Evolutionary conservation across 2,329 filamentous ascomycete genomes (phyloP).

Genomic region (Monilinia aucupariae): DNA sequence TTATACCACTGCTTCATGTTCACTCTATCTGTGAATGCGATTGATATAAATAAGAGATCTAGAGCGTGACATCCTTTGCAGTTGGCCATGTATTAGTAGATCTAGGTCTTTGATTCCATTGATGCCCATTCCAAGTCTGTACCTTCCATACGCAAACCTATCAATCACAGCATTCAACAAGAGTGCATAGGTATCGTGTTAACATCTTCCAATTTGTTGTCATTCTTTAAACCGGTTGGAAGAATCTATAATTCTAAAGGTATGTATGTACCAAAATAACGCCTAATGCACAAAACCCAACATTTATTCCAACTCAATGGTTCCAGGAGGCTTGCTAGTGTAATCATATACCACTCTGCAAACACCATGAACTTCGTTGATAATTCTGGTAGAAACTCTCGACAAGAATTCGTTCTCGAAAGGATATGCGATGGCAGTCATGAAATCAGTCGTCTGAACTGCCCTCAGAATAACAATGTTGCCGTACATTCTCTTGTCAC

Average conservation of each 20-base stretch:
- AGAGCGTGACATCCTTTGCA: not conserved
- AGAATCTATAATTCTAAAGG: conserved; percentile 1
- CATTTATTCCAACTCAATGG: conserved; percentile 65
- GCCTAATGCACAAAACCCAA: conserved; percentile 4
- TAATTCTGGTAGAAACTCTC: conserved; percentile 60
- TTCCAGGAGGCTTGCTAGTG: conserved; percentile 47
- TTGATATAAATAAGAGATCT: too few relatives aligned
- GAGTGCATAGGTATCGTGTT: not conserved
- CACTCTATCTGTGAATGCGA: too few relatives aligned
- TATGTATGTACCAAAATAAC: conserved; percentile 7
- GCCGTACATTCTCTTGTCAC: conserved; percentile 63
- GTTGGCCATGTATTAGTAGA: not conserved
- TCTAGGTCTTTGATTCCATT: not conserved
- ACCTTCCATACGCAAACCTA: not conserved
- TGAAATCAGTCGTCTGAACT: conserved; percentile 49
- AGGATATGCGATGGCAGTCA: conserved; percentile 34
- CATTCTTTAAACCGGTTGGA: not conserved
- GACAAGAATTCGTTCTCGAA: conserved; percentile 61
- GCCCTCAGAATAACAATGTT: conserved; percentile 58
- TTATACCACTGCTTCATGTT: too few relatives aligned
- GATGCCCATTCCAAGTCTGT: not conserved
- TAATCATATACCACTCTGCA: conserved; percentile 65
- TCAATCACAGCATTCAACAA: not conserved
- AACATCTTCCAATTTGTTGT: not conserved
- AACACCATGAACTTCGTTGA: conserved; percentile 62